Evolutionary conservation across 2,329 filamentous ascomycete genomes (phyloP).

Genomic region (Colletotrichum euphorbiae): DNA sequence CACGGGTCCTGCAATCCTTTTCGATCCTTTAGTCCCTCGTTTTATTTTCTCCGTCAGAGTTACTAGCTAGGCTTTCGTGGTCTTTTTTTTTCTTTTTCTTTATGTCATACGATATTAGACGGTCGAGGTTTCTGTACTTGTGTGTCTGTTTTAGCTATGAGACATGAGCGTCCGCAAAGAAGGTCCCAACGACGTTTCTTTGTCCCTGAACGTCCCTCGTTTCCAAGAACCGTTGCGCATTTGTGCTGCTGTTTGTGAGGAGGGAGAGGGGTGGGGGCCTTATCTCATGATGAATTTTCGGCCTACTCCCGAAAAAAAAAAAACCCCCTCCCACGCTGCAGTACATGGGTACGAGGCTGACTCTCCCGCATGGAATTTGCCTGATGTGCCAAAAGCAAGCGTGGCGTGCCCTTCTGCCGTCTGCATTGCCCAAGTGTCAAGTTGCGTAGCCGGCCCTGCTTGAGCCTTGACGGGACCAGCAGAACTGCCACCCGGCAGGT

Average conservation of each 20-base stretch:
- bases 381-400: neutral
- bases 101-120: neutral
- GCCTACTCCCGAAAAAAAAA: conserved; percentile 6
- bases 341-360: neutral
- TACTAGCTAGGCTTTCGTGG: too few relatives aligned
- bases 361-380: conserved; percentile 5
- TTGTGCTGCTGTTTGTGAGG: neutral
- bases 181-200: neutral
- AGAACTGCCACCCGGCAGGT: neutral
- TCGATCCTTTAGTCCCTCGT: neutral
- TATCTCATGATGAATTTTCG: neutral
- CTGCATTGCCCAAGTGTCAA: neutral
- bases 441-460: neutral
- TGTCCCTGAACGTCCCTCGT: neutral
- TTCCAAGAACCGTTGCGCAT: neutral
- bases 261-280: too few relatives aligned
- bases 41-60: too few relatives aligned
- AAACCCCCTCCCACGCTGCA: neutral
- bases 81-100: neutral
- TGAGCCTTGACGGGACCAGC: too few relatives aligned
- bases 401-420: neutral
- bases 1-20: neutral
- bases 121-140: neutral
- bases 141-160: conserved; percentile 16
- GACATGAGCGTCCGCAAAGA: neutral